Conservation (phyloP, 1,139 yeast species). For the Pneumocystis canis region DNA sequence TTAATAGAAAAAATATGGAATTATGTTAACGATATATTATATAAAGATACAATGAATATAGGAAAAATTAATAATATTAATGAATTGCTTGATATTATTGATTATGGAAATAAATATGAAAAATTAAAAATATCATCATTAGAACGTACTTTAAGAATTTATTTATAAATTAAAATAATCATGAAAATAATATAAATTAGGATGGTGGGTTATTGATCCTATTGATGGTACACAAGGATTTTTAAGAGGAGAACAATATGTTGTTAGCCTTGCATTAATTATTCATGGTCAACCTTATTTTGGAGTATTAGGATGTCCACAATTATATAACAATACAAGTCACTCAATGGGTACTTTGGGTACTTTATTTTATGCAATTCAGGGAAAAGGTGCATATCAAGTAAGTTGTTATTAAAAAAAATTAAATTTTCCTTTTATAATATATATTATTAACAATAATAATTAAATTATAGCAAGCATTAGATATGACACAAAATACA, state of each 20-base stretch:
- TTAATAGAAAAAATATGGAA: conserved; percentile 31
- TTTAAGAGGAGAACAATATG: conserved; percentile 88
- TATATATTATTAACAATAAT: background rate
- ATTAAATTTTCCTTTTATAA: background rate
- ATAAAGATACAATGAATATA: conserved; percentile 20
- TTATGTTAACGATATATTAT: conserved; percentile 19
- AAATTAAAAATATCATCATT: too few relatives aligned
- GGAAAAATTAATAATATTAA: conserved; percentile 30
- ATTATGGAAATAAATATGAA: conserved; percentile 35
- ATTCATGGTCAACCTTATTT: conserved; percentile 72
- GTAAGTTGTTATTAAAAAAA: conserved; percentile 6
- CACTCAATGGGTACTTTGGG: conserved; percentile 30
- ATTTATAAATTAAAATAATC: too few relatives aligned
- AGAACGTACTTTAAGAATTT: too few relatives aligned
- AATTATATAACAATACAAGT: conserved; percentile 45
- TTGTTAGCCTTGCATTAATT: conserved; percentile 81
- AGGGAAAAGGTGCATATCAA: conserved; percentile 51
- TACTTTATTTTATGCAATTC: conserved; percentile 63
- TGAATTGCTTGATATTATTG: conserved; percentile 52
- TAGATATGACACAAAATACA: conserved; percentile 1
- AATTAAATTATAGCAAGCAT: conserved; percentile 8
- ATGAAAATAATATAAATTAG: background rate
- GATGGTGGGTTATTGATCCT: conserved; percentile 89
- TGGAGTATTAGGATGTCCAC: conserved; percentile 95
- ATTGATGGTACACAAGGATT: conserved; percentile 98